Evolutionary conservation across 768 basidiomycete species (phyloP), one percentile per base, ranked within the genome.

Genomic region (Serendipita sp.): DNA sequence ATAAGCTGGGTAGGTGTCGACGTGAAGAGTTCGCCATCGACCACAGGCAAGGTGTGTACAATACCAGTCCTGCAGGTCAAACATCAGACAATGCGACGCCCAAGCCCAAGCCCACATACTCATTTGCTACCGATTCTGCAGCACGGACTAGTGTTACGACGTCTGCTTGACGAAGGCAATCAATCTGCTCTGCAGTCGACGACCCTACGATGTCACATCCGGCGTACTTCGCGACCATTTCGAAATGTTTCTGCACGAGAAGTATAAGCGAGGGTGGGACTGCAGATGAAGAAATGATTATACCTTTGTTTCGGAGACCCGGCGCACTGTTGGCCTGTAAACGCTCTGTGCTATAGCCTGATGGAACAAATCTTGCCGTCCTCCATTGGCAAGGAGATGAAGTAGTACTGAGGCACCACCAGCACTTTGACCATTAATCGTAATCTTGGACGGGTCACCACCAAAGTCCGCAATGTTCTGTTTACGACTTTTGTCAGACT

Each of bases 321-420:
- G 73, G 0, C 83, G 77, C 52, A 84, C 62, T 3, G 81, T 79
- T 0, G 77, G 73, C 16, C 84, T 73, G 67, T 75, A 83, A 23
- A 84, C 78, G 67, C 83, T 85, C 70, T 86, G 84, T 0, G 78
- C 81, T 66, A 86, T 85, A 6, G 80, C 84, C 11, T 74, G 75
- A 10, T 74, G 72, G 71, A 85, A 86, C 6, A 83, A 69, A 16
- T 70, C 64, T 55, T 75, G 69, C 2, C 69, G 69, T 18, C 71
- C 71, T 29, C 69, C 68, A 53, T 77, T 73, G 1, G 80, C 79
- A 3, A 82, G 74, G 45, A 85, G 74, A 67, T 83, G 82, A n/a
- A 86, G 73, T 68, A 81, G 80, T 2, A 84, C 78, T 0, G 80
- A 81, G n/a, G 53, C 62, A 3, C 44, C 68, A n/a, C 82, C 83